Base-by-base conservation (phyloP, 208 protist genomes). In the Trypanosoma avium region DNA sequence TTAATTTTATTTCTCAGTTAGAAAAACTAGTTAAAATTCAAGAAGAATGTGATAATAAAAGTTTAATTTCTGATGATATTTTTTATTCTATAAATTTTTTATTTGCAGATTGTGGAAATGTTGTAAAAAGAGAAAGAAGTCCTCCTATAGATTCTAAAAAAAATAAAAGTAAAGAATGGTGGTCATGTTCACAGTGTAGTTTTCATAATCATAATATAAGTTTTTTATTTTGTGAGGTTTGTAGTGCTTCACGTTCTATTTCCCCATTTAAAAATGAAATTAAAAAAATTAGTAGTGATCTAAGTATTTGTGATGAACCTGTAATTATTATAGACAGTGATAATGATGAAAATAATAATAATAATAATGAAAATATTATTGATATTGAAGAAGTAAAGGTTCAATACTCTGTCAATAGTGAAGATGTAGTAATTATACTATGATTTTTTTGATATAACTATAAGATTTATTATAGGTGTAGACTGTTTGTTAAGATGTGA, bases 211-310 rank as follows among this genome's bases (percentile, higher is more conserved):
- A 29, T 42, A 17, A 49, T 21, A 43, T 13, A 15, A 30, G 15
- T 21, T 62, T 67, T 29, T 29, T 73, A 4, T 62, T 67, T 21
- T 73, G 67, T 62, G 67, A 73, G 29, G 22, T 73, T 38, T 73
- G 67, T 61, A 60, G 60, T 10, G 42, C 32, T 19, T 21, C 59
- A n/a, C 58, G 59, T 19, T 2, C 24, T 15, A 12, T 67, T n/a
- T 56, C 26, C 17, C 5, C 35, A 13, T 32, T 24, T 8, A 12
- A 2, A 0, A 17, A 27, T 35, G 52, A 4, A 15, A 15, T 13
- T 0, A n/a, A n/a, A n/a, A n/a, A n/a, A n/a, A n/a, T n/a, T n/a
- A n/a, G n/a, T n/a, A n/a, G n/a, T n/a, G 0, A 10, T 21, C 4
- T 5, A 2, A 33, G 5, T 27, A 22, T 32, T 24, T 38, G 13